Percentiles rank a stretch among this genome's conserved stretches.
These are phyloP conservation scores for Actinomucor elegans DNA, from an alignment of 371 early-diverging fungal genomes.

Conservation along the genomic window DNA sequence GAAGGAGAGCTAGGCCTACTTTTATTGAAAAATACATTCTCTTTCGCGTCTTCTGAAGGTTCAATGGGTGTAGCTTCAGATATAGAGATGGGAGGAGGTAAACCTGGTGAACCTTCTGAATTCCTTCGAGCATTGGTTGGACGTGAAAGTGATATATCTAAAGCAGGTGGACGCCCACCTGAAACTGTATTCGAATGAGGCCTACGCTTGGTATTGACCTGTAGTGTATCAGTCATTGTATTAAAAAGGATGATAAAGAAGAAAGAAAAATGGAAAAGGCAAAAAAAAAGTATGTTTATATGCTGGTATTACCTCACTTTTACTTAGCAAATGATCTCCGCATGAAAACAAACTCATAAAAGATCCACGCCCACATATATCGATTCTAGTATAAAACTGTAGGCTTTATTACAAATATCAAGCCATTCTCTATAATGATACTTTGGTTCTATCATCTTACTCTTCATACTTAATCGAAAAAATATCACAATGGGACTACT, in stretches of 20 bases:
- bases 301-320: background rate
- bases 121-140: constrained; percentile 19
- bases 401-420: too few relatives aligned
- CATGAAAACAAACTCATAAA: too few relatives aligned
- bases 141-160: constrained; percentile 8
- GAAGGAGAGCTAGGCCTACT: background rate
- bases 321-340: background rate
- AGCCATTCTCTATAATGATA: too few relatives aligned
- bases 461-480: too few relatives aligned
- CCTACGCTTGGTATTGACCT: background rate
- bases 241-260: background rate
- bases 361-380: too few relatives aligned
- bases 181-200: constrained; percentile 29
- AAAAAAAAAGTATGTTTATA: background rate
- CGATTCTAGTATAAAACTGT: too few relatives aligned
- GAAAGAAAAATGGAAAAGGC: too few relatives aligned
- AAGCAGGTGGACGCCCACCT: constrained; percentile 21
- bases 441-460: too few relatives aligned
- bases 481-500: too few relatives aligned
- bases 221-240: background rate
- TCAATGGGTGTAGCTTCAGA: constrained; percentile 25
- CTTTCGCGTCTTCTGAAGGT: constrained; percentile 4
- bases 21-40: background rate
- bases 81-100: constrained; percentile 23
- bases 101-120: constrained; percentile 26